These are phyloP conservation scores for Boletus sp. DNA, from an alignment of 768 basidiomycete genomes.

Conservation along the genomic window DNA sequence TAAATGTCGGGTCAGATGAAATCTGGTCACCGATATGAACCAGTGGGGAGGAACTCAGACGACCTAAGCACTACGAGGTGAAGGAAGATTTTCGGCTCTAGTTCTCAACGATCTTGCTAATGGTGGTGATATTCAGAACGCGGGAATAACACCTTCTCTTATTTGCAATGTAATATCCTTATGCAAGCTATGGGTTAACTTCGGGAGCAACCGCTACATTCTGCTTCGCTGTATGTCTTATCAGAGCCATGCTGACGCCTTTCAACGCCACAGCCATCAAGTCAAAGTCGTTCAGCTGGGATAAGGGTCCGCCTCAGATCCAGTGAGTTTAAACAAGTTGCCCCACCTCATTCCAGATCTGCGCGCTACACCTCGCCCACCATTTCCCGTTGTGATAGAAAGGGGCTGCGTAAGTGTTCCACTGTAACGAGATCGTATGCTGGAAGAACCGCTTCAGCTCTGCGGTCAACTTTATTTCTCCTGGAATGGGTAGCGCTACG, in stretches of 20 bases:
- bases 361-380: neutral
- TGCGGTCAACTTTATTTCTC: neutral
- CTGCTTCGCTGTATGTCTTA: neutral
- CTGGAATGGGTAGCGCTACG: neutral
- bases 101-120: neutral
- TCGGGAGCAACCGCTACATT: neutral
- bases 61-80: neutral
- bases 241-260: neutral
- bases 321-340: neutral
- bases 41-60: neutral
- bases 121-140: neutral
- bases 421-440: neutral
- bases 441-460: neutral
- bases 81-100: neutral
- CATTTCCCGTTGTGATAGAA: neutral
- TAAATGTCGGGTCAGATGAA: neutral
- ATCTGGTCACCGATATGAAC: neutral
- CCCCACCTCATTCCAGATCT: neutral
- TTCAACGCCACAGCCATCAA: neutral
- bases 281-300: neutral
- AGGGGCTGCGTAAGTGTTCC: neutral
- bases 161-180: no score
- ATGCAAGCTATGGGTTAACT: neutral
- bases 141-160: neutral
- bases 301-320: neutral